phyloP scores from a whole-genome alignment of 352 stramenopile genomes.

The Phytophthora cajani region DNA sequence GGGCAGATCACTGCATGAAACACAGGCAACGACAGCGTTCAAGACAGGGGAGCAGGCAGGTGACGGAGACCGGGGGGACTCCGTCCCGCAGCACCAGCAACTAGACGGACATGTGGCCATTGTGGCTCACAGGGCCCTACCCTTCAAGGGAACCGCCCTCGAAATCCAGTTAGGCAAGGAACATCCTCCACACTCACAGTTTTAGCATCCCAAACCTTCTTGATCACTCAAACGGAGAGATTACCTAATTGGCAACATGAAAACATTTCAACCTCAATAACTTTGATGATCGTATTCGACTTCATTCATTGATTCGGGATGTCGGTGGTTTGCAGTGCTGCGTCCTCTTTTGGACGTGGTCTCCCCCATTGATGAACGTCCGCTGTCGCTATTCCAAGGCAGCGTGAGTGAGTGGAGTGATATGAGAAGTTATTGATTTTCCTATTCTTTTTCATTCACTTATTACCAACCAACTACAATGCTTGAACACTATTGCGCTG shows the following conservation, averaged over 20 bases:
- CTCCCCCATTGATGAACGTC: slow-evolving; percentile 47
- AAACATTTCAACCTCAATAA: slow-evolving; percentile 1
- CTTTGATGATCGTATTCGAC: slow-evolving; percentile 20
- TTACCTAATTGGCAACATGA: neutral
- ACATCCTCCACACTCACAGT: neutral
- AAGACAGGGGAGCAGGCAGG: neutral
- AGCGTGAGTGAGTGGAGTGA: slow-evolving; percentile 48
- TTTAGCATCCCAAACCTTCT: no score
- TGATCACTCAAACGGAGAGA: neutral
- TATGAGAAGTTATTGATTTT: slow-evolving; percentile 38
- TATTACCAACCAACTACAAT: no score
- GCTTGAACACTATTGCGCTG: no score
- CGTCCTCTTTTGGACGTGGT: slow-evolving; percentile 24
- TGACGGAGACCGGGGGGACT: slow-evolving; percentile 14
- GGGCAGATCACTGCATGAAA: neutral
- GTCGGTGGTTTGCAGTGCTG: slow-evolving; percentile 9
- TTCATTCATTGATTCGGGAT: slow-evolving; percentile 24
- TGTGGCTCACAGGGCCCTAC: neutral
- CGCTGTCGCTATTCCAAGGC: slow-evolving; percentile 49
- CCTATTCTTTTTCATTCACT: neutral
- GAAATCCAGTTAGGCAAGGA: neutral
- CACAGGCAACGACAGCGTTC: neutral
- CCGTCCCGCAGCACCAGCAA: neutral
- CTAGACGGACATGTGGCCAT: neutral
- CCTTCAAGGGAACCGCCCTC: neutral